Base-by-base conservation (phyloP, 2,329 filamentous ascomycete genomes). In the Arthroderma sp. region DNA sequence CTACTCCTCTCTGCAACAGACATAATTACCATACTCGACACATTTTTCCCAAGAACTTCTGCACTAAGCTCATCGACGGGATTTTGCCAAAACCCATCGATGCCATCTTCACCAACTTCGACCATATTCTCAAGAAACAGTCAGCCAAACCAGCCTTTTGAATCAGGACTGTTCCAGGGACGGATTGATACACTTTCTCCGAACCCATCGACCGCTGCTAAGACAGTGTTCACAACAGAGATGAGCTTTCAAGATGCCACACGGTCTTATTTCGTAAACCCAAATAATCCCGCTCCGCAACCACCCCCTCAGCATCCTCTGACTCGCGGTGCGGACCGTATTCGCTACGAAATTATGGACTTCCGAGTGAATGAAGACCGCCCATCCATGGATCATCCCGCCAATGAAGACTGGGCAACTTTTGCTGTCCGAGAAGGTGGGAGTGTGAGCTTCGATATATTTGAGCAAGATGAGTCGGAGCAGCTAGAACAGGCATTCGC, bases 361-460 rank as follows among this genome's bases (percentile, higher is more conserved):
- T 45, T 64, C 44, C 56, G 58, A 31, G 63, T 65, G 40, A 57
- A 58, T 7, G 58, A 60, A 40, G 57, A 58, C 43, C 62, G 60
- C 15, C 80, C 86, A 9, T 73, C 69, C 8, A 70, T 80, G 11
- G 77, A 79, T 44, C 83, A 91, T 55, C 86, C 86, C 6, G 89
- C 84, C 50, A 80, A 82, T 1, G 86, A 93, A 63, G 73, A 81
- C 45, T 94, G 86, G 86, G 76, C 83, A 4, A 80, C 91, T 5
- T 68, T 93, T 6, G 89, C 88, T 55, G 77, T 93, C 45, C 83
- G 83, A 0, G 66, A 77, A 1, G 79, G 87, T 59, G 84, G 85
- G 30, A 79, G 77, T 55, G 48, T 42, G 34, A 31, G 30, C 36
- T 28, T n/a, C 15, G 33, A 37, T 29, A 7, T 30, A 22, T 9